These are phyloP conservation scores for Picea sitchensis DNA, from an alignment of 75 land plant species.

Conservation along the genomic window DNA sequence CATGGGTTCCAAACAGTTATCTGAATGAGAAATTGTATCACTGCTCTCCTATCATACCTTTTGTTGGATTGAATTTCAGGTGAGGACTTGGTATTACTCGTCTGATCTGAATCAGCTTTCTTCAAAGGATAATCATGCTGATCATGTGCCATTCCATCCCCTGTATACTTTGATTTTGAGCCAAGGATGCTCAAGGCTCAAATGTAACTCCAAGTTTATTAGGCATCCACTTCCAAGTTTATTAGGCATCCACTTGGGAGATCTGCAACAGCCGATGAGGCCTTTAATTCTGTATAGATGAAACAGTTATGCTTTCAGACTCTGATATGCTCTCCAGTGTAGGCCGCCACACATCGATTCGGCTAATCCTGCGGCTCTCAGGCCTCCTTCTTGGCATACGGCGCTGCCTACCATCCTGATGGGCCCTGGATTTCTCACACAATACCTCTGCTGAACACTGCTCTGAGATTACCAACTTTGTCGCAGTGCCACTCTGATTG, in stretches of 20 bases:
- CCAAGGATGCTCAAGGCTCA: too few species aligned
- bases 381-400: slow-evolving; percentile 4
- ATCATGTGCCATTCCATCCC: neutral
- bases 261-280: neutral
- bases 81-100: neutral
- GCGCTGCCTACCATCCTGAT: neutral
- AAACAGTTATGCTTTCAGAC: neutral
- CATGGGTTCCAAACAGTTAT: neutral
- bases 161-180: too few species aligned
- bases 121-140: neutral
- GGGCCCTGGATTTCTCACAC: neutral
- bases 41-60: neutral
- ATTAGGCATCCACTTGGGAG: too few species aligned
- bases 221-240: too few species aligned
- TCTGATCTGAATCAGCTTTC: neutral
- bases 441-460: neutral
- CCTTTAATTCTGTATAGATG: neutral
- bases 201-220: too few species aligned
- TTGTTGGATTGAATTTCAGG: neutral
- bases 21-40: neutral
- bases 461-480: slow-evolving; percentile 1
- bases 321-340: slow-evolving; percentile 13
- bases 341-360: slow-evolving; percentile 7
- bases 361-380: neutral
- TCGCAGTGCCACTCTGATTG: neutral